Base-by-base conservation (phyloP, 495 filamentous ascomycete species). In the Hypoxylon lenormandii region DNA sequence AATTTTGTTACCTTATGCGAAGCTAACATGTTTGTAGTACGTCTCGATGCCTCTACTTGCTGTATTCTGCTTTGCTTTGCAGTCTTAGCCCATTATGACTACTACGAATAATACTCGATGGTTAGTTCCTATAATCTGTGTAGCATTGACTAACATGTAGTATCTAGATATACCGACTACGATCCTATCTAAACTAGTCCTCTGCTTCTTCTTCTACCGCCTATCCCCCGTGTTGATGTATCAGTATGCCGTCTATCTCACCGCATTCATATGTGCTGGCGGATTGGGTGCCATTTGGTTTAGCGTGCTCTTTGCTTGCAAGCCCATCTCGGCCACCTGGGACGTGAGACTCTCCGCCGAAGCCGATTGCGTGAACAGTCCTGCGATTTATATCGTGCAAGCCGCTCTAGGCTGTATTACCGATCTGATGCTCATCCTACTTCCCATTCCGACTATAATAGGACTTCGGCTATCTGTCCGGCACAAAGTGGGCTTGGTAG, bases 251-350 rank as follows among this genome's bases (percentile, higher is more conserved):
- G 59, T 69, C 19, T 60, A 21, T n/a, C 2, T 21, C 23, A 51
- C 55, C 5, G 55, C 50, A 21, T 67, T 67, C 37, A 38, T 67
- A 33, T 56, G 57, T 38, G 64, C 58, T 5, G 55, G 64, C 2
- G 51, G 54, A 10, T 60, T 57, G 6, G 47, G 50, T 6, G 64
- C 43, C 22, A 67, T 67, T 19, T 51, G 50, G 64, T 67, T 67
- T 10, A 74, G 77, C 0, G 62, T 80, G 30, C 76, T 82, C 5
- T 80, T 82, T 46, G 75, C 76, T 19, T 82, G 80, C 65, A 52
- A 58, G 16, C 79, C 79, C 0, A 42, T 80, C 28, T 28, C 49
- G 7, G 76, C 70, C 47, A 55, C 57, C 16, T 81, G 80, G 78
- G 68, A 80, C 53, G 26, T 54, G 22, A 54, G 37, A 5, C 67